Evolutionary conservation across 1,284 basidiomycete genomes (phyloP).

Genomic region (Pseudomicrostroma phylloplanum): DNA sequence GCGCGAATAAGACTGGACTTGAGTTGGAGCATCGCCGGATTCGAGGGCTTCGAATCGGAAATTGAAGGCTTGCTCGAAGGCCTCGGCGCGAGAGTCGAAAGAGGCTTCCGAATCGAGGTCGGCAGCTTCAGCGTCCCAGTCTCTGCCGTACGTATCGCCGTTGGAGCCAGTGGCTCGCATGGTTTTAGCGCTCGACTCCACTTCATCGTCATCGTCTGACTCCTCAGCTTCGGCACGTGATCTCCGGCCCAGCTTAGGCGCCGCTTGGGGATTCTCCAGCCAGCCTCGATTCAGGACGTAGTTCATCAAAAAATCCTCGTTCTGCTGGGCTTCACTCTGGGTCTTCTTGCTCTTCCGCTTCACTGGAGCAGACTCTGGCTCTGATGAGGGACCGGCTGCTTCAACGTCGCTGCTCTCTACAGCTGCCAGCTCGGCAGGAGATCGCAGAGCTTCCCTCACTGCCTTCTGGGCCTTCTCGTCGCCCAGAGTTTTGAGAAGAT

Average conservation of each 20-base stretch:
- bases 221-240: background rate
- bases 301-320: constrained; percentile 86
- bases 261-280: constrained; percentile 36
- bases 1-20: constrained; percentile 42
- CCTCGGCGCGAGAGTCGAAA: constrained; percentile 47
- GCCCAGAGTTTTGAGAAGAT: constrained; percentile 74
- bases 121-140: constrained; percentile 48
- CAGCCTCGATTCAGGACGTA: constrained; percentile 49
- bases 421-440: constrained; percentile 18
- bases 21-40: constrained; percentile 28
- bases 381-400: constrained; percentile 7
- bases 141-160: constrained; percentile 22
- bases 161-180: background rate
- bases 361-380: constrained; percentile 44
- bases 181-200: constrained; percentile 1
- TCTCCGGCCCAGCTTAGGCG: constrained; percentile 14
- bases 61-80: constrained; percentile 49
- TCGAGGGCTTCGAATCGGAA: constrained; percentile 47
- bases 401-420: background rate
- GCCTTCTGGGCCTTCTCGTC: constrained; percentile 58
- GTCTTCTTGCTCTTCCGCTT: constrained; percentile 14
- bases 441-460: constrained; percentile 27
- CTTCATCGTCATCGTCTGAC: background rate
- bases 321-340: constrained; percentile 54
- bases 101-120: constrained; percentile 43